Base-by-base conservation (phyloP, 176 grass and related monocot species). In the Elaeis guineensis region DNA sequence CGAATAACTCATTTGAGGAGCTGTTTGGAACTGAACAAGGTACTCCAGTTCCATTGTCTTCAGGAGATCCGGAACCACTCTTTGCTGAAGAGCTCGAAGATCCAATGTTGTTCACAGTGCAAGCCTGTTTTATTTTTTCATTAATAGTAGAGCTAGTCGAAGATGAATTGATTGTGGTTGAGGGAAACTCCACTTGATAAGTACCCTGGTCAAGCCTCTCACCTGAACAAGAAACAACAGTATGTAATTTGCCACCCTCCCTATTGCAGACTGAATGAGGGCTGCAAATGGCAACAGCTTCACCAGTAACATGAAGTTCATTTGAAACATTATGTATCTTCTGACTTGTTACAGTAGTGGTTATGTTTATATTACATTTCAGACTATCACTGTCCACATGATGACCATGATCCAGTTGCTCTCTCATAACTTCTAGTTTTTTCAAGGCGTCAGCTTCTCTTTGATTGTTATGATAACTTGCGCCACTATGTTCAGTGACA, bases 21-120 rank as follows among this genome's bases (percentile, higher is more conserved):
- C 16, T 71, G 18, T 22, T 54, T 21, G 25, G 58, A 39, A n/a
- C n/a, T 44, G 49, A 54, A 25, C 58, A 50, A 66, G 28, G 25
- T 23, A 50, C 52, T 28, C 62, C 63, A 79, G 69, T 78, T 79
- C 52, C 65, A 58, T 80, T 78, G 71, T 80, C 79, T 57, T 75
- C 54, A 56, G 39, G 44, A 49, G 61, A 49, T 65, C 64, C 63
- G 30, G 52, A 71, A 73, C 65, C 63, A 57, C 55, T 70, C 23
- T 75, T 81, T 63, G 32, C 72, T 62, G 69, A 80, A 16, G 62
- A 72, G 65, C 39, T 83, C 22, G 58, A 51, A 24, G 59, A 49
- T 32, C 77, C 69, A 5, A 62, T 30, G 55, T 79, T 80, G 69
- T 61, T 54, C 69, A 67, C 11, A 30, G 19, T 17, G 49, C 51